These are phyloP conservation scores for Aplosporella prunicola DNA, from an alignment of 2,329 filamentous ascomycete genomes.

Conservation along the genomic window DNA sequence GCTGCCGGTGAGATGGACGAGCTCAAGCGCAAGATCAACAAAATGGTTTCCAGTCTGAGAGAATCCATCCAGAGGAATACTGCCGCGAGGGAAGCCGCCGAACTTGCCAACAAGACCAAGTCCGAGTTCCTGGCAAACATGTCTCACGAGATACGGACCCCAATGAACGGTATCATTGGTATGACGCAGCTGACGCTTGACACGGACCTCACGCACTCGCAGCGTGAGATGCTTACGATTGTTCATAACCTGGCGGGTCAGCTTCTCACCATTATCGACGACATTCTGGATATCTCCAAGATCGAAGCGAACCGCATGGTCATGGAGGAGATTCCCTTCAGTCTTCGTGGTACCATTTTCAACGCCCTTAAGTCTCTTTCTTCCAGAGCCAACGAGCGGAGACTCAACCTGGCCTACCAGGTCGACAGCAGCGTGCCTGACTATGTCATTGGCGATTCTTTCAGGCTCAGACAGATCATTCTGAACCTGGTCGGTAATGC, in stretches of 20 bases:
- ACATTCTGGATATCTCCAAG: slow-evolving; percentile 59
- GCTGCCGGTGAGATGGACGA: slow-evolving; percentile 99
- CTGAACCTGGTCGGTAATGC: slow-evolving; percentile 95
- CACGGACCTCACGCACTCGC: slow-evolving; percentile 85
- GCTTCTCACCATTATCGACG: slow-evolving; percentile 90
- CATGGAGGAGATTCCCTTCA: slow-evolving; percentile 96
- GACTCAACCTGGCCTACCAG: slow-evolving; percentile 82
- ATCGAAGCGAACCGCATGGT: slow-evolving; percentile 97
- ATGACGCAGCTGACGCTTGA: slow-evolving; percentile 97
- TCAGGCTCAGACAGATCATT: slow-evolving; percentile 92
- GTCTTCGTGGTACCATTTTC: slow-evolving; percentile 87
- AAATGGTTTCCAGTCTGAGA: slow-evolving; percentile 93
- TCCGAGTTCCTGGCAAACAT: slow-evolving; percentile 98
- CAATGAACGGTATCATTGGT: slow-evolving; percentile 95
- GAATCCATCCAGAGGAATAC: slow-evolving; percentile 97
- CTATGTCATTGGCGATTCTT: slow-evolving; percentile 91
- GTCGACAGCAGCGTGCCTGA: slow-evolving; percentile 91
- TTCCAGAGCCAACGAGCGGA: slow-evolving; percentile 96
- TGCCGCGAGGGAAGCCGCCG: slow-evolving; percentile 87
- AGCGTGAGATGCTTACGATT: slow-evolving; percentile 97
- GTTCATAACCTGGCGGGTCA: slow-evolving; percentile 96
- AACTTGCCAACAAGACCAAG: slow-evolving; percentile 95
- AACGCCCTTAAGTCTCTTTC: slow-evolving; percentile 93
- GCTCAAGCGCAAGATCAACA: slow-evolving; percentile 97
- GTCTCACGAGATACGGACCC: slow-evolving; percentile 96